Conservation (phyloP, 345 rosid genomes). For the Citrus maxima region DNA sequence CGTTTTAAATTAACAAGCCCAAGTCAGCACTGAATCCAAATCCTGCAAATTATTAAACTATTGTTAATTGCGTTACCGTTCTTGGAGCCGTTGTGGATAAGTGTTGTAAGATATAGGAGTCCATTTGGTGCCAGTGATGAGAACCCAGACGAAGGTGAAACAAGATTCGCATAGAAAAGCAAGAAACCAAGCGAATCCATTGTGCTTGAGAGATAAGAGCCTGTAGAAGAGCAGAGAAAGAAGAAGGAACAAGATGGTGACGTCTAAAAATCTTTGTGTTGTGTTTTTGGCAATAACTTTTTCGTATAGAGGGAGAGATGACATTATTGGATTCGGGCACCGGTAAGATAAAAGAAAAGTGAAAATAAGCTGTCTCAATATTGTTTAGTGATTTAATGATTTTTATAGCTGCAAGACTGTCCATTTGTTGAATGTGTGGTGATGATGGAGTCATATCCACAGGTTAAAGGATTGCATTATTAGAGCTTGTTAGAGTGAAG, state of each 20-base stretch:
- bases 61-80: conserved; percentile 20
- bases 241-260: conserved; percentile 30
- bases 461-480: too few species aligned
- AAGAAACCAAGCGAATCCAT: conserved; percentile 50
- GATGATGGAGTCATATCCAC: neutral
- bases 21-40: too few species aligned
- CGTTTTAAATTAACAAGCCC: neutral
- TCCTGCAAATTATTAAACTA: too few species aligned
- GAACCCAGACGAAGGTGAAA: conserved; percentile 52
- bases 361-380: too few species aligned
- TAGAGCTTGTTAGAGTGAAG: too few species aligned
- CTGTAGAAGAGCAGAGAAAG: conserved; percentile 38
- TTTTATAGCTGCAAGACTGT: neutral
- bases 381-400: neutral
- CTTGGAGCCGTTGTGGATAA: conserved; percentile 40
- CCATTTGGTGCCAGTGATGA: conserved; percentile 49
- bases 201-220: conserved; percentile 19
- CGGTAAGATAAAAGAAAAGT: neutral
- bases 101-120: conserved; percentile 43
- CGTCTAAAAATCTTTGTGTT: conserved; percentile 29
- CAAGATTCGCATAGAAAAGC: conserved; percentile 61
- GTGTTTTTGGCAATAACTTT: conserved; percentile 22
- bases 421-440: neutral
- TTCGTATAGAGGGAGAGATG: conserved; percentile 28
- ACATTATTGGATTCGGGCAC: neutral